Base-by-base conservation (phyloP, 2,329 filamentous ascomycete genomes). In the Mariannaea sp. region DNA sequence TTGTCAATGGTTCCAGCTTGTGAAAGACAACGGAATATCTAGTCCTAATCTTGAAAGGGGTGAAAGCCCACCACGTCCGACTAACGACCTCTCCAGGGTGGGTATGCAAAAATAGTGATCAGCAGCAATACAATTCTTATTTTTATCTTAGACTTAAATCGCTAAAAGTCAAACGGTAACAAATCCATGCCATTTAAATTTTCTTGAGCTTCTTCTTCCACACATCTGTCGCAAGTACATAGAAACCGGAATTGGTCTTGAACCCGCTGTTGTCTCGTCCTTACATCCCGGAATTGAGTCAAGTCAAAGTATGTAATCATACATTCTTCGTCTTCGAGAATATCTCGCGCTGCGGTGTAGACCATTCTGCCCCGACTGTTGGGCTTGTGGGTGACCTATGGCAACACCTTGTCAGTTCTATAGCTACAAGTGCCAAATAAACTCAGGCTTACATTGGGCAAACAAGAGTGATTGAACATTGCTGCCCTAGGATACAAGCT, bases 381-480 rank as follows among this genome's bases (percentile, higher is more conserved):
- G 1, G 66, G 66, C 12, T 64, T 58, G 26, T 68, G 66, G 3
- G 58, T 56, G 1, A 68, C 60, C 66, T 68, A 10, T 27, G 5
- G n/a, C n/a, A 19, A 6, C 40, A 13, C 4, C 8, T 42, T 58
- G 22, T 41, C 13, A 29, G 39, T 2, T 7, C 19, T 14, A 9
- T 10, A 13, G 12, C 7, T 10, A 1, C 20, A 5, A 16, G 14
- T n/a, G 14, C 22, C 2, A n/a, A 7, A 20, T n/a, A n/a, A n/a
- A n/a, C n/a, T n/a, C n/a, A 30, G 22, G 57, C 66, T 58, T 53
- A 67, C 66, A 35, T 68, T 68, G 10, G 66, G 66, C 10, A 51
- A 16, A n/a, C 66, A 68, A 6, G 66, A 68, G 43, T 68, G 66
- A 13, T 68, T 68, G 7, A 68, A 68, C 40, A 61, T 64, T 9